A percentile compares a stretch with the other conserved stretches of the same genome.
Evolutionary conservation across 2,329 filamentous ascomycete genomes (phyloP).

Genomic region (Emergomyces orientalis): DNA sequence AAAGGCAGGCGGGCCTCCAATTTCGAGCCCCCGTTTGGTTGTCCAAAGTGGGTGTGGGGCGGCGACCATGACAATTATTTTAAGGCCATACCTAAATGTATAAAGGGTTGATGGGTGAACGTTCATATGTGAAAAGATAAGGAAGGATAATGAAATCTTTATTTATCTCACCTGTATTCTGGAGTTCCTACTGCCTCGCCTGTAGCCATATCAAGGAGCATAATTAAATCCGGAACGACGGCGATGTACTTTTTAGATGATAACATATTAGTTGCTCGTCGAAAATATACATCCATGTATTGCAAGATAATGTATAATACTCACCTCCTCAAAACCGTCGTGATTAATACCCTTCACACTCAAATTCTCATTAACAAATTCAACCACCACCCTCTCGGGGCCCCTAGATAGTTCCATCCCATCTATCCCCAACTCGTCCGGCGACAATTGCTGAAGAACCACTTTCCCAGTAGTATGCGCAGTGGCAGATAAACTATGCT

Average conservation of each 20-base stretch:
- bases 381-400: constrained; percentile 12
- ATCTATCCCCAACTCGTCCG: constrained; percentile 27
- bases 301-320: not conserved
- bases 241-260: not conserved
- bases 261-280: not conserved
- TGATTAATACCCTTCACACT: constrained; percentile 34
- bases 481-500: constrained; percentile 41
- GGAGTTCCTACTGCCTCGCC: constrained; percentile 44
- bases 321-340: constrained; percentile 8
- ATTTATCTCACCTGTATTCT: constrained; percentile 22
- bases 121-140: too few relatives aligned
- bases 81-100: constrained; percentile 40
- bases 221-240: constrained; percentile 31
- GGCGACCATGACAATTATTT: constrained; percentile 44
- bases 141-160: not conserved
- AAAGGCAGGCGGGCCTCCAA: constrained; percentile 37
- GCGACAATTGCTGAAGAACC: constrained; percentile 42
- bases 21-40: constrained; percentile 28
- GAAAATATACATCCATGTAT: not conserved
- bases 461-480: constrained; percentile 46
- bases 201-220: constrained; percentile 22
- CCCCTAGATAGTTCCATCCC: constrained; percentile 13
- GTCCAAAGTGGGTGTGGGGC: constrained; percentile 45
- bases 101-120: not conserved
- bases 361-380: constrained; percentile 64